Base-by-base conservation (phyloP, 2,329 filamentous ascomycete genomes). In the Claviceps cyperi region DNA sequence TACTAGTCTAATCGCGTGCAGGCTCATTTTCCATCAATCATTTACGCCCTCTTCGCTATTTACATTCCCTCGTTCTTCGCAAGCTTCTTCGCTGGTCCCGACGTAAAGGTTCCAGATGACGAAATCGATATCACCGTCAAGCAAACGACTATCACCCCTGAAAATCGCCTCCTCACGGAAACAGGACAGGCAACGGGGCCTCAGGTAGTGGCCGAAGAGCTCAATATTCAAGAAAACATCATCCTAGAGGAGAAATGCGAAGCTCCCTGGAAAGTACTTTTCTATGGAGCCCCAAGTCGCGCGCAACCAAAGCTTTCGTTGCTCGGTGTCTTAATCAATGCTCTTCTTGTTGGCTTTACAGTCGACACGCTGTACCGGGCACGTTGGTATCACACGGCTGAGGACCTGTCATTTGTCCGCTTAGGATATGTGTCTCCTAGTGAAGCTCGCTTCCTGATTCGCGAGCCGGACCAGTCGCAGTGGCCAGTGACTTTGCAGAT, bases 381-480 rank as follows among this genome's bases (percentile, higher is more conserved):
- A 2, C 78, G 80, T 11, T 64, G 83, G 52, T 76, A 84, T 36
- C 75, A 94, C 63, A 80, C 83, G 4, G 80, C 74, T 24, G 70
- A 86, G 28, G 81, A 94, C 55, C 70, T 95, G 11, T 86, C 89
- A 0, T 94, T 98, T 63, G 86, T 86, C 40, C 78, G 92, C 8
- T 71, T 95, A 15, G 92, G 92, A 24, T 91, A 91, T 63, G 83
- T 97, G 28, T 94, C 89, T 4, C 77, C 86, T 17, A 78, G 74
- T 0, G 83, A 83, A 50, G 92, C 89, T 21, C 89, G 81, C 53
- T 75, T 98, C 39, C 69, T 98, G 28, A 73, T 98, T 45, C 79
- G 92, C 51, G 92, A 97, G 64, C 88, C 92, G 1, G 78, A 94
- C 57, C 73, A 78, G 48, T 63, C 75, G 36, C 80, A 84, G 58